These are phyloP conservation scores for Trifolium pratense DNA, from an alignment of 306 rosid genomes.

Conservation along the genomic window DNA sequence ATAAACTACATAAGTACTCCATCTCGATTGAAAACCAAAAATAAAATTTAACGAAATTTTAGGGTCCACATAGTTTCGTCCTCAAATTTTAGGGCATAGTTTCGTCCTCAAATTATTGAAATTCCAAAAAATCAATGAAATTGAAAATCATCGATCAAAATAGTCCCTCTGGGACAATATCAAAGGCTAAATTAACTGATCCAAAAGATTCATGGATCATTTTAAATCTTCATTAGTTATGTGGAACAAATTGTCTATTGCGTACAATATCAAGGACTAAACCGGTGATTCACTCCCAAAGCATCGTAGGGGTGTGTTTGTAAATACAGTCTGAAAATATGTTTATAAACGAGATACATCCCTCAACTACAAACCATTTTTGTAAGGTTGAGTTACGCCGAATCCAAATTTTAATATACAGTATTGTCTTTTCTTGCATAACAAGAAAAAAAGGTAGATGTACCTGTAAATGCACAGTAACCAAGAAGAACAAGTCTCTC, in stretches of 20 bases:
- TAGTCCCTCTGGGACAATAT: not conserved
- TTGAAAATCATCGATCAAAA: not conserved
- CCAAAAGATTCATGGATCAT: not conserved
- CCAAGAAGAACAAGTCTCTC: constrained; percentile 88
- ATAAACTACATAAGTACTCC: constrained; percentile 1
- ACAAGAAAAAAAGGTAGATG: not conserved
- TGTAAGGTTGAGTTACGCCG: not conserved
- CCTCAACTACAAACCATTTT: not conserved
- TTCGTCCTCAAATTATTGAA: not conserved
- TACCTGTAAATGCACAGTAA: constrained; percentile 76
- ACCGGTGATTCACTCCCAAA: not conserved
- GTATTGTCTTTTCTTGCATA: not conserved
- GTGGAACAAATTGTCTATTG: not conserved
- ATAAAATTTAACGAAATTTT: not conserved
- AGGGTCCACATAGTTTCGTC: not conserved
- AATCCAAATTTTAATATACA: not conserved
- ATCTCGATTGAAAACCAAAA: constrained; percentile 25
- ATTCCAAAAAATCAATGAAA: not conserved
- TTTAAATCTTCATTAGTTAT: not conserved
- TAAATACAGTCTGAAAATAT: not conserved
- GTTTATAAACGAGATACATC: not conserved
- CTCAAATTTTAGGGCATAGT: not conserved
- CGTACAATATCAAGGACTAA: not conserved
- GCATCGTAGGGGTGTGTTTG: not conserved
- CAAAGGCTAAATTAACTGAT: not conserved